phyloP scores from a whole-genome alignment of 176 grass and related monocot species.

The Hyparrhenia diplandra region DNA sequence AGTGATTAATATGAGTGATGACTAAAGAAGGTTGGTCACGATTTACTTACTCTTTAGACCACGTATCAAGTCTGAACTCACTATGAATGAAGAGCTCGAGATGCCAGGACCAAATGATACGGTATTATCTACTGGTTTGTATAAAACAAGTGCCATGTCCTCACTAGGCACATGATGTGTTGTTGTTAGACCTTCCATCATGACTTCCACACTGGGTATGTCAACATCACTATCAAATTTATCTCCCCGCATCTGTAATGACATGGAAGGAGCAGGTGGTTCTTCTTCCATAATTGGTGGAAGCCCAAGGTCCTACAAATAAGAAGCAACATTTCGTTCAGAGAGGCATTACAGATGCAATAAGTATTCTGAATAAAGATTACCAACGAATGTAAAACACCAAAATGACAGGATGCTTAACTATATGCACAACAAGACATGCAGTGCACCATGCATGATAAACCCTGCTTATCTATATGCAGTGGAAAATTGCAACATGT shows the following conservation, averaged over 20 bases:
- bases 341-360: constrained; percentile 3
- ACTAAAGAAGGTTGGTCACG: neutral
- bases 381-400: neutral
- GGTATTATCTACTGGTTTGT: constrained; percentile 48
- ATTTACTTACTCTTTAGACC: constrained; percentile 79
- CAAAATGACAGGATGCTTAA: neutral
- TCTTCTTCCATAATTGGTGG: constrained; percentile 62
- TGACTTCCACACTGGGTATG: constrained; percentile 31
- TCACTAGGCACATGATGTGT: constrained; percentile 27
- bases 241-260: constrained; percentile 28
- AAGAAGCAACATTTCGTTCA: constrained; percentile 25
- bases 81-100: constrained; percentile 56
- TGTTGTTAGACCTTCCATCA: constrained; percentile 25
- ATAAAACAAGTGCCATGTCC: constrained; percentile 70
- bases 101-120: constrained; percentile 12
- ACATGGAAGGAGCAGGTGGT: neutral
- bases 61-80: constrained; percentile 69
- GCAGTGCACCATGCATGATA: neutral
- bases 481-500: neutral
- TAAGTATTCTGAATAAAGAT: constrained; percentile 5
- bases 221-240: constrained; percentile 16
- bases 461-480: neutral
- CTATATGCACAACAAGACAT: constrained; percentile 15
- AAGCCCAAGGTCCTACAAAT: constrained; percentile 45
- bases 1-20: neutral